Percentiles rank a stretch among this genome's conserved stretches.
phyloP scores from a whole-genome alignment of 2,329 filamentous ascomycete species.

The Aspergillus melleus region DNA sequence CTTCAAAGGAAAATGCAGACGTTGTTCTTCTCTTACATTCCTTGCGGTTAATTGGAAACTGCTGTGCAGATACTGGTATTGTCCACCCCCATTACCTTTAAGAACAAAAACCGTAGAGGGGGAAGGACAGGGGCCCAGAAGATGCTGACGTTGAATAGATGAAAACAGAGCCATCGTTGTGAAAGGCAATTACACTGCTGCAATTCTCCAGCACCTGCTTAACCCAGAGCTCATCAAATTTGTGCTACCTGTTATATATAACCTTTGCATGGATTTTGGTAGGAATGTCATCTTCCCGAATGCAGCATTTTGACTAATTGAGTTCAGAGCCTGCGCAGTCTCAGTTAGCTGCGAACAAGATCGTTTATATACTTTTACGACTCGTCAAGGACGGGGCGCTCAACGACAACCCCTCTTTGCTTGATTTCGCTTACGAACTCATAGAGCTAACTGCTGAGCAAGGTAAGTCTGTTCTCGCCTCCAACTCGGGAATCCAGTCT shows the following conservation, averaged over 20 bases:
- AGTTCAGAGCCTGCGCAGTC: constrained; percentile 40
- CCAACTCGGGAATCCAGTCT: constrained; percentile 3
- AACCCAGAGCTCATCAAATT: constrained; percentile 39
- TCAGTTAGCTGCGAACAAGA: constrained; percentile 37
- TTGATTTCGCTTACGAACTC: constrained; percentile 42
- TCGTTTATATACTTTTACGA: constrained; percentile 39
- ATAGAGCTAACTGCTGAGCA: constrained; percentile 41
- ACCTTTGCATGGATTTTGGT: constrained; percentile 49
- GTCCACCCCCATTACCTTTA: not conserved
- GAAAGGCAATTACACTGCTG: constrained; percentile 38
- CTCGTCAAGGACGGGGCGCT: constrained; percentile 35
- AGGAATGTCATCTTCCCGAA: constrained; percentile 1
- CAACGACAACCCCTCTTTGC: constrained; percentile 31
- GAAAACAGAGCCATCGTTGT: constrained; percentile 44
- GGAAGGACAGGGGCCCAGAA: not conserved
- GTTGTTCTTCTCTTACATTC: constrained; percentile 39
- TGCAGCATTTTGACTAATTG: constrained; percentile 18
- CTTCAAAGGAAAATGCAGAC: constrained; percentile 31
- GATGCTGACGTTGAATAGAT: constrained; percentile 31
- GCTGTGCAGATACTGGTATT: constrained; percentile 46
- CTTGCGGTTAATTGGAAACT: constrained; percentile 46
- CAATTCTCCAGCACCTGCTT: constrained; percentile 38
- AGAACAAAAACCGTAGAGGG: not conserved
- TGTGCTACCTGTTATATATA: constrained; percentile 47
- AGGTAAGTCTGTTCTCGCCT: constrained; percentile 26